Evolutionary conservation across 257 asterid genomes (phyloP), one percentile per base, ranked within the genome.

Genomic region (Salvia miltiorrhiza): DNA sequence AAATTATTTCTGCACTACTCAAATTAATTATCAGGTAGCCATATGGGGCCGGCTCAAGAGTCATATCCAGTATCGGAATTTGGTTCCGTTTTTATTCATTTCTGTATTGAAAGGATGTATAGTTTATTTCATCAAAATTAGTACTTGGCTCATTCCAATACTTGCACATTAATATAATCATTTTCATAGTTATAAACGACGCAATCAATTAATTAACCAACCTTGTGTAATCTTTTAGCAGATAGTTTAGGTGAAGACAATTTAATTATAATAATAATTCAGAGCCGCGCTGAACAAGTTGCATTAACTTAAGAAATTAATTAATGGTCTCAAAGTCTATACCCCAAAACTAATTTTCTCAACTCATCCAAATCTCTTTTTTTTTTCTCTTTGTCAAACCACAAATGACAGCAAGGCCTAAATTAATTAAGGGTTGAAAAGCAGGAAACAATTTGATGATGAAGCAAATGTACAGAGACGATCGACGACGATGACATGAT

Each of bases 331-430:
- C 16, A 23, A 66, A 68, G 69, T 65, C 44, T 35, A 19, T 49
- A 26, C 47, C 72, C 50, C 67, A 72, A 50, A 54, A 52, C 56
- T 55, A 44, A 76, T 76, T 71, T n/a, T 70, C 77, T 48, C 72
- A 69, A 70, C 55, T 54, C 67, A 63, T 45, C 67, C 60, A 16
- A 75, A 47, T 62, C 40, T 62, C 55, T 30, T 28, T 32, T 65
- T 32, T 12, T 11, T 11, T 49, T 3, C 2, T 16, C n/a, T 13
- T 33, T 11, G 12, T 20, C 58, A 69, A 75, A 61, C 67, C 72
- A 67, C 53, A 67, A 43, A 60, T 49, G 39, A 52, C 57, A 65
- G 21, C 33, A 73, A 52, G 59, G 63, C 69, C 69, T 70, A 76
- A 44, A 57, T 70, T 33, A 54, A 45, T 70, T 4, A 61, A 48